Evolutionary conservation across 129 eudicot species (phyloP), one percentile per base, ranked within the genome.

Genomic region (Centaurea solstitialis): DNA sequence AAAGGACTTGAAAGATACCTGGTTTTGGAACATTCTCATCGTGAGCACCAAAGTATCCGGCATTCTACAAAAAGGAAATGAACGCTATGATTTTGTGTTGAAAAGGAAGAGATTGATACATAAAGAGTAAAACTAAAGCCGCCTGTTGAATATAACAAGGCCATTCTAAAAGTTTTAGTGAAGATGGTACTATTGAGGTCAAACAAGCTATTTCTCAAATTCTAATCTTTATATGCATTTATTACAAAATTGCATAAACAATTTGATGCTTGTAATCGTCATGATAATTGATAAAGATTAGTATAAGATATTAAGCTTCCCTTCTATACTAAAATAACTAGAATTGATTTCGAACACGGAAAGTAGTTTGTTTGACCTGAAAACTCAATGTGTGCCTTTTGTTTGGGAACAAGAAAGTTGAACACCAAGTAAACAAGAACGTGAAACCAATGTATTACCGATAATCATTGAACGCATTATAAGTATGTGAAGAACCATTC

Each of bases 401-500:
- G 70, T 65, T 12, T 9, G 30, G 50, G 21, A 67, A 22, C 40
- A 76, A 70, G 45, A 66, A 24, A 71, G 61, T 47, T 12, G 37
- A n/a, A 47, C 35, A 75, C 43, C 13, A n/a, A n/a, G n/a, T n/a
- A n/a, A n/a, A n/a, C n/a, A n/a, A n/a, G n/a, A n/a, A n/a, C n/a
- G n/a, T n/a, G n/a, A n/a, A n/a, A n/a, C n/a, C n/a, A 82, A 39
- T 61, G 64, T 22, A 64, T 85, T 89, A 96, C 99, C 99, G 82
- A 76, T 89, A 84, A 89, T 91, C 97, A 30, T 91, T 74, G 83
- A 82, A 84, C 20, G 99, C 81, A 78, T 70, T 89, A 72, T 91
- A 89, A 57, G 95, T 88, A 87, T 96, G 86, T 41, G 98, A 89
- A 71, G 98, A 89, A 66, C 99, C 99, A 87, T 89, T 87, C 1